Evolutionary conservation across 495 filamentous ascomycete species (phyloP).

Genomic region (Monascus purpureus): DNA sequence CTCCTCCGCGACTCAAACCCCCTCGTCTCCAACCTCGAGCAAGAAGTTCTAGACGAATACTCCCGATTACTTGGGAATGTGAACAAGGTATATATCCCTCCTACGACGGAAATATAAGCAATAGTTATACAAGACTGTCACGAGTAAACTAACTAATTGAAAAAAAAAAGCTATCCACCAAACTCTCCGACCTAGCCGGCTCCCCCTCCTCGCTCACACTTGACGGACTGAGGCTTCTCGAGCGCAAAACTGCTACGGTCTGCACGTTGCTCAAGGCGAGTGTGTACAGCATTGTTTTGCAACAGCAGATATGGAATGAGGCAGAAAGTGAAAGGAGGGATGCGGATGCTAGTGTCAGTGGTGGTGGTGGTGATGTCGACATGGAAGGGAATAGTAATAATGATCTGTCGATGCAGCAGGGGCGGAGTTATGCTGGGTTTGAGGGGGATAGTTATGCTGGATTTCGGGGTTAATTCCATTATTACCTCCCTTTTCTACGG

Average conservation of each 20-base stretch:
- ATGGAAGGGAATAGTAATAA: constrained; percentile 17
- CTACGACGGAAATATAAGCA: too few relatives aligned
- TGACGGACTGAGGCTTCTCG: constrained; percentile 74
- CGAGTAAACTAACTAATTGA: neutral
- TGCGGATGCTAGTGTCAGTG: too few relatives aligned
- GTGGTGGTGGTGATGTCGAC: too few relatives aligned
- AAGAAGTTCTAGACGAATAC: constrained; percentile 92
- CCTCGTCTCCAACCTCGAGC: constrained; percentile 58
- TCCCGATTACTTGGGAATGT: constrained; percentile 75
- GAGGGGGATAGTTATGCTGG: neutral
- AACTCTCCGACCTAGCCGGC: constrained; percentile 22
- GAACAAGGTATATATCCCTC: constrained; percentile 54
- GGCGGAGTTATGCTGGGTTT: constrained; percentile 12
- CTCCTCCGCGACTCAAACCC: constrained; percentile 25
- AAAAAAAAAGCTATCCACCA: constrained; percentile 19
- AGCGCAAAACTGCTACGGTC: constrained; percentile 86
- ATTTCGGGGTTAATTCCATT: constrained; percentile 4
- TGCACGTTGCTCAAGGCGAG: constrained; percentile 94
- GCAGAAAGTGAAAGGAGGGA: constrained; percentile 28
- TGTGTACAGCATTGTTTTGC: constrained; percentile 94
- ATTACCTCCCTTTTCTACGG: constrained; percentile 4
- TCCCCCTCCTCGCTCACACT: constrained; percentile 21
- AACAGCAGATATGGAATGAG: constrained; percentile 79
- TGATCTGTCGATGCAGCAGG: constrained; percentile 12
- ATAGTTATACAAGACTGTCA: neutral